phyloP scores from a whole-genome alignment of 2,329 filamentous ascomycete genomes.

The Fusarium sp. region DNA sequence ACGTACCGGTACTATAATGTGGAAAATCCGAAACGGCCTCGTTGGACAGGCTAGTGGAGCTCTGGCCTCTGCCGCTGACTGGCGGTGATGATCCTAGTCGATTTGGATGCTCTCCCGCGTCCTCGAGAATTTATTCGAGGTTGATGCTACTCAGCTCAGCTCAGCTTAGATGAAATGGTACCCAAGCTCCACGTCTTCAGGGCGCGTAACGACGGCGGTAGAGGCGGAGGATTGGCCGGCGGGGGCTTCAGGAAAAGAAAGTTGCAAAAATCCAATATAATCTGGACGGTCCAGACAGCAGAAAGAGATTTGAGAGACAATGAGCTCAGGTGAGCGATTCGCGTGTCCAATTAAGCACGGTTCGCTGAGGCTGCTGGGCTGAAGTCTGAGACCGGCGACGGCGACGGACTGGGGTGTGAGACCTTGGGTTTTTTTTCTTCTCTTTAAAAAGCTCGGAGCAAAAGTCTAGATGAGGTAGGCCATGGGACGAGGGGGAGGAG shows the following conservation, averaged over 20 bases:
- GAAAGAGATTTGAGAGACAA: conserved; percentile 9
- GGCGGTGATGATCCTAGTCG: conserved; percentile 26
- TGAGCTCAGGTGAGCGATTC: conserved; percentile 12
- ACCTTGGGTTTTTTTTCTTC: background rate
- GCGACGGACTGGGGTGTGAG: conserved; percentile 14
- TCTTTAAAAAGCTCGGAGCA: background rate
- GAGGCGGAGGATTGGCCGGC: conserved; percentile 8
- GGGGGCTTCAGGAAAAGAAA: background rate
- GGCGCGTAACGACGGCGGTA: conserved; percentile 17
- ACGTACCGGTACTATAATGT: conserved; percentile 38
- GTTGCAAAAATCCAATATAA: background rate
- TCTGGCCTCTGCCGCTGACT: conserved; percentile 28
- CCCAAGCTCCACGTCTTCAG: conserved; percentile 13
- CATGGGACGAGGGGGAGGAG: conserved; percentile 1
- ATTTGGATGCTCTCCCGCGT: conserved; percentile 14
- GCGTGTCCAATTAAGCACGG: conserved; percentile 34
- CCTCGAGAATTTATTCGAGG: conserved; percentile 6
- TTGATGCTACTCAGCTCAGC: background rate
- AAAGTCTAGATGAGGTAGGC: conserved; percentile 8
- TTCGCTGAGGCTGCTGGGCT: conserved; percentile 37
- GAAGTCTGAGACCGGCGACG: conserved; percentile 44
- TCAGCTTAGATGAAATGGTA: background rate
- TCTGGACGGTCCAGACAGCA: background rate
- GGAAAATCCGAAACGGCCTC: conserved; percentile 36
- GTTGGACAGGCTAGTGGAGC: conserved; percentile 29